These are phyloP conservation scores for Boletus sp. DNA, from an alignment of 1,284 basidiomycete species.

Conservation along the genomic window DNA sequence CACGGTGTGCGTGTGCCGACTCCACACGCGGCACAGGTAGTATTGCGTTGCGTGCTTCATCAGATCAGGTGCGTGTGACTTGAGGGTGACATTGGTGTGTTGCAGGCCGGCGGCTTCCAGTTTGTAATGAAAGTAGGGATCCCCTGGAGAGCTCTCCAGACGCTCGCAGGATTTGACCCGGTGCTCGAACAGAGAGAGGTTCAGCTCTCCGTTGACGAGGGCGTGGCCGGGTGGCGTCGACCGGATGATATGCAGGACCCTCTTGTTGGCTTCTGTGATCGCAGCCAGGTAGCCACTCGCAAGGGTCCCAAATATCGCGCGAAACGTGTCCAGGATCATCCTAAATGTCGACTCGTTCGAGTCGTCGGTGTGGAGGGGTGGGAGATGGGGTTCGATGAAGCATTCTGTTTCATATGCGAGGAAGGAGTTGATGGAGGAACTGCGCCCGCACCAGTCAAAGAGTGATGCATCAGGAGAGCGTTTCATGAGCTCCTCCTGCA, in stretches of 20 bases:
- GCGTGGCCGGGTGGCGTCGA: conserved; percentile 18
- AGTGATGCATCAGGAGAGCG: conserved; percentile 26
- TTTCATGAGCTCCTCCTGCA: conserved; percentile 31
- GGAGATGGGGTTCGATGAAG: conserved; percentile 9
- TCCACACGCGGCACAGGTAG: conserved; percentile 22
- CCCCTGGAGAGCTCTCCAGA: not conserved
- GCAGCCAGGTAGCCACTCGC: conserved; percentile 11
- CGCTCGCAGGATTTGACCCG: conserved; percentile 14
- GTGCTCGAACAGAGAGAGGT: conserved; percentile 23
- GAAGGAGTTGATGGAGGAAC: conserved; percentile 24
- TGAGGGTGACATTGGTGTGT: conserved; percentile 12
- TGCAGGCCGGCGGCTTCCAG: conserved; percentile 12
- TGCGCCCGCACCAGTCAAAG: conserved; percentile 32
- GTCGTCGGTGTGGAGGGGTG: conserved; percentile 4
- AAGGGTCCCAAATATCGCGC: conserved; percentile 6
- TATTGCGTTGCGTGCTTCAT: conserved; percentile 11
- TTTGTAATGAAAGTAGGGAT: conserved; percentile 8
- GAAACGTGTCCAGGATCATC: conserved; percentile 18
- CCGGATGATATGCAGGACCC: conserved; percentile 8
- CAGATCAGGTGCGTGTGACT: conserved; percentile 2
- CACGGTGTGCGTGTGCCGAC: conserved; percentile 12
- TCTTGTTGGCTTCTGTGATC: not conserved
- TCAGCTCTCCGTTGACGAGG: conserved; percentile 25
- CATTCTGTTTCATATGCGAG: conserved; percentile 18
- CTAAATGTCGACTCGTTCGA: conserved; percentile 7